These are phyloP conservation scores for Smithsoniella earleae DNA, from an alignment of 163 green algal genomes.

Conservation along the genomic window DNA sequence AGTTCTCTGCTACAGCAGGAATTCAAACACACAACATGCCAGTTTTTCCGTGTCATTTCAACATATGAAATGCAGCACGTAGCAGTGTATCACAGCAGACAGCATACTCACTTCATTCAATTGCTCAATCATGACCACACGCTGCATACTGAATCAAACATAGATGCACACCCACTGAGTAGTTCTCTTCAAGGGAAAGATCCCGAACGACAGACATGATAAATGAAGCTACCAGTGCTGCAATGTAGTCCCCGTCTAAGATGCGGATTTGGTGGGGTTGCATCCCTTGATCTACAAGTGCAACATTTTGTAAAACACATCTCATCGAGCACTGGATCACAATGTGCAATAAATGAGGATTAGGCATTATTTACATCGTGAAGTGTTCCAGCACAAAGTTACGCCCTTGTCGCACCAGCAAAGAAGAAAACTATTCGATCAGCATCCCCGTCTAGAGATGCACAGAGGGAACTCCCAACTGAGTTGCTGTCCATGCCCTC, in stretches of 20 bases:
- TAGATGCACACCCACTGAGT: neutral
- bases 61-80: too few relatives aligned
- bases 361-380: neutral
- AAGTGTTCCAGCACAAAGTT: neutral
- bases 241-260: conserved; percentile 93
- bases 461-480: neutral
- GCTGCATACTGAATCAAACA: too few relatives aligned
- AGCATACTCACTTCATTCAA: too few relatives aligned
- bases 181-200: conserved; percentile 34
- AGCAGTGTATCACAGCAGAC: too few relatives aligned
- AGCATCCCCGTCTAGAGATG: conserved; percentile 81
- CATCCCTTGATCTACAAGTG: too few relatives aligned
- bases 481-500: conserved; percentile 32
- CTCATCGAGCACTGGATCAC: neutral
- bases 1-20: too few relatives aligned
- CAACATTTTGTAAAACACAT: too few relatives aligned
- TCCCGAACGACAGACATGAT: conserved; percentile 51
- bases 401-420: neutral
- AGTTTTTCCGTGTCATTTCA: too few relatives aligned
- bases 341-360: neutral
- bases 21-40: too few relatives aligned
- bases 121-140: too few relatives aligned
- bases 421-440: conserved; percentile 91
- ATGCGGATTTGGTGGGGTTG: neutral
- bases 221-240: conserved; percentile 64